These are phyloP conservation scores for Chaetoceros tenuissimus DNA, from an alignment of 108 stramenopile genomes.

Conservation along the genomic window DNA sequence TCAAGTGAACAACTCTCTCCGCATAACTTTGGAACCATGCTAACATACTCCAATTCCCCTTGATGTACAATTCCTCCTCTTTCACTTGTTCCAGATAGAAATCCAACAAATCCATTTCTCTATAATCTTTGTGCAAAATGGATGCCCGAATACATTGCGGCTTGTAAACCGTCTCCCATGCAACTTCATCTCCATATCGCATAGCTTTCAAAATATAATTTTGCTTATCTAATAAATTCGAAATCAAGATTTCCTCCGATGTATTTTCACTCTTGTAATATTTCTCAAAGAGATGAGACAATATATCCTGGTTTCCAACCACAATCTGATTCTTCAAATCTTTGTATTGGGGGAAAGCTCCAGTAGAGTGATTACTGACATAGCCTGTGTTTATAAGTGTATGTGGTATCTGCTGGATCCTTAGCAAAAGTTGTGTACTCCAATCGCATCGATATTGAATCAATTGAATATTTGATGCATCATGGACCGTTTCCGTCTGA, in stretches of 20 bases:
- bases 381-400: conserved; percentile 47
- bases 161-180: conserved; percentile 59
- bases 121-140: background rate
- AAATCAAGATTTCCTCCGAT: conserved; percentile 1
- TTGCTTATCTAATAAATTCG: conserved; percentile 8
- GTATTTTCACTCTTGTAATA: background rate
- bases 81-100: background rate
- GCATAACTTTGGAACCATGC: conserved; percentile 47
- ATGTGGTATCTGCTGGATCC: conserved; percentile 47
- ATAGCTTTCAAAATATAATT: conserved; percentile 56
- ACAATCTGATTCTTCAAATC: conserved; percentile 31
- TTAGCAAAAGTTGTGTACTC: conserved; percentile 55
- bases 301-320: conserved; percentile 49
- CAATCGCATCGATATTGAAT: conserved; percentile 59
- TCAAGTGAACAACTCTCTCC: conserved; percentile 32
- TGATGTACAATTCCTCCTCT: background rate
- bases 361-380: conserved; percentile 39
- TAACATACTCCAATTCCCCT: conserved; percentile 11
- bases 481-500: background rate
- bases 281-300: conserved; percentile 2
- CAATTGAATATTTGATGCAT: conserved; percentile 21
- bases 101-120: too few relatives aligned
- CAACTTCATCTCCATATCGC: conserved; percentile 50
- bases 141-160: conserved; percentile 37
- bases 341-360: conserved; percentile 38